Evolutionary conservation across 352 stramenopile species (phyloP), one percentile per base, ranked within the genome.

Genomic region (Phytophthora macrochlamydospora): DNA sequence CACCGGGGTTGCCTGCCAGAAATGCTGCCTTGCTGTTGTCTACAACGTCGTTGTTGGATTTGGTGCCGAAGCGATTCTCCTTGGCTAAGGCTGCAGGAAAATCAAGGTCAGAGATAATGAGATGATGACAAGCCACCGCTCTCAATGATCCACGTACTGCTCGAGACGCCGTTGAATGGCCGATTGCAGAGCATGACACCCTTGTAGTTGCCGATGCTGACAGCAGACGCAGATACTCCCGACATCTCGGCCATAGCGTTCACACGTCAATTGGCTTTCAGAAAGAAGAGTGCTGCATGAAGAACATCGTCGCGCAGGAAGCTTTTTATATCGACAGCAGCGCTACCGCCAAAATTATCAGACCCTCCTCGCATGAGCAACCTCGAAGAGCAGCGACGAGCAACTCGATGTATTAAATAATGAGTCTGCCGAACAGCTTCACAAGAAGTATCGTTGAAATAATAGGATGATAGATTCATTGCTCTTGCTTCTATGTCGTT

Each of bases 151-250:
- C 59, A 68, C 73, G 69, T 75, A 94, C 85, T 89, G 58, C 74
- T 83, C 59, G 75, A 89, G 54, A 93, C 87, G 49, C 91, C 91
- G 48, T 94, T 95, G 81, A 98, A 98, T 12, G 94, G 93, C 24
- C 94, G 77, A 73, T 98, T 98, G 79, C 93, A 98, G 33, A 98
- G 85, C 93, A 98, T 98, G 30, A 98, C 93, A 56, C 93, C 94
- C 76, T 98, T 98, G 78, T 98, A 98, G 82, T 97, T 98, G 70
- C 91, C 93, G 67, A 98, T 97, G 60, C 83, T 94, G 62, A 95
- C 83, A 33, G 81, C 81, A 11, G 48, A 65, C 65, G 65, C 29
- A 44, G 71, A 66, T 68, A 64, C 56, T 30, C 80, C 79, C 53
- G 71, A 71, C 76, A 76, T 83, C 46, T 75, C 67, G 18, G 54